Evolutionary conservation across 2,329 filamentous ascomycete species (phyloP).

Genomic region (Penicillium paneum): DNA sequence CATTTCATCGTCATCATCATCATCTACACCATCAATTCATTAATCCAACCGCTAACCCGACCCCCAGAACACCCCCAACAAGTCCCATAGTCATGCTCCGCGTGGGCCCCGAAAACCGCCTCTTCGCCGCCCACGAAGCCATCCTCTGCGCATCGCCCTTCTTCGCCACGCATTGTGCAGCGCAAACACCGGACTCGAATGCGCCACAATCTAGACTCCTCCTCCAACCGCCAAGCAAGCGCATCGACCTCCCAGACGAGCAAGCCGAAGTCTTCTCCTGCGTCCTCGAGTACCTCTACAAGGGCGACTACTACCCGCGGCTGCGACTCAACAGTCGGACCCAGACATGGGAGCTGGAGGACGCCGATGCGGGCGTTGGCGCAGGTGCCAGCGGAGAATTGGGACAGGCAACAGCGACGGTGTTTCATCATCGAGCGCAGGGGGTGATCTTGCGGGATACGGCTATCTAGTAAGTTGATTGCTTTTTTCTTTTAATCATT

Average conservation of each 20-base stretch:
- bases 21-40: background rate
- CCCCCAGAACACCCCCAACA: slow-evolving; percentile 54
- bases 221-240: slow-evolving; percentile 52
- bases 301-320: slow-evolving; percentile 86
- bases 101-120: slow-evolving; percentile 75
- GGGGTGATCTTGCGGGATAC: slow-evolving; percentile 80
- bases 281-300: slow-evolving; percentile 87
- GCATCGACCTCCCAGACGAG: slow-evolving; percentile 77
- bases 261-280: slow-evolving; percentile 88
- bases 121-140: slow-evolving; percentile 90
- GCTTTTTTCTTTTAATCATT: too few species aligned
- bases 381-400: background rate
- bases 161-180: slow-evolving; percentile 64
- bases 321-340: slow-evolving; percentile 77
- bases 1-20: background rate
- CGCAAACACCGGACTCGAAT: slow-evolving; percentile 44
- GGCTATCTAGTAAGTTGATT: slow-evolving; percentile 65
- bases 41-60: background rate
- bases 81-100: slow-evolving; percentile 76
- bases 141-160: slow-evolving; percentile 74
- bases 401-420: slow-evolving; percentile 57
- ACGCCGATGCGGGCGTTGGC: slow-evolving; percentile 44
- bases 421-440: slow-evolving; percentile 64
- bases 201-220: slow-evolving; percentile 5
- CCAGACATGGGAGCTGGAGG: slow-evolving; percentile 79